phyloP scores from a whole-genome alignment of 1,284 basidiomycete genomes.

The Puccinia triticina region DNA sequence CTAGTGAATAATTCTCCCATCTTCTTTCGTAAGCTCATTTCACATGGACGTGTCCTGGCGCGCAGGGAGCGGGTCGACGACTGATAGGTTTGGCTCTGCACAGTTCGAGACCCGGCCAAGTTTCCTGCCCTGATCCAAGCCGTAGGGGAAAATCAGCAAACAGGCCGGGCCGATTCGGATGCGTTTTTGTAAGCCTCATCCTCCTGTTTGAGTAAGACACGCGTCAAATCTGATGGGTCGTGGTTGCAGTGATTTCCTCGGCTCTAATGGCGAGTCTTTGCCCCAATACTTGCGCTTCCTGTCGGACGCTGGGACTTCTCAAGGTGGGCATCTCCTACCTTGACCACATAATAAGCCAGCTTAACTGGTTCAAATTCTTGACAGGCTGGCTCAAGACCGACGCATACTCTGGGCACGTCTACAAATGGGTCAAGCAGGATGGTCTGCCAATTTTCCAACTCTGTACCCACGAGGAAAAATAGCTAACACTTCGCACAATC shows the following conservation, averaged over 20 bases:
- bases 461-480: constrained; percentile 59
- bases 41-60: background rate
- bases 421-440: constrained; percentile 80
- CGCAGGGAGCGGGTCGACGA: no score
- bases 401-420: constrained; percentile 91
- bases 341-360: background rate
- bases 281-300: constrained; percentile 89
- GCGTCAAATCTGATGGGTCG: no score
- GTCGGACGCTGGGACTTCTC: constrained; percentile 82
- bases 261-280: constrained; percentile 86
- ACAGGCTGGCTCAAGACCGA: constrained; percentile 62
- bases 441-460: constrained; percentile 69
- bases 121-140: constrained; percentile 87
- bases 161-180: constrained; percentile 79
- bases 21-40: constrained; percentile 15
- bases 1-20: constrained; percentile 42
- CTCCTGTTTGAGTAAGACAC: constrained; percentile 39
- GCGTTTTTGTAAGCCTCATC: constrained; percentile 71
- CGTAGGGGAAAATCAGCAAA: constrained; percentile 87
- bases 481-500: constrained; percentile 52
- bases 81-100: constrained; percentile 62
- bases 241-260: constrained; percentile 73
- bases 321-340: constrained; percentile 64
- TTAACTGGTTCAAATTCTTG: background rate
- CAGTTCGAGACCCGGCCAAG: constrained; percentile 63